Evolutionary conservation across 768 basidiomycete species (phyloP).

Genomic region (Xerocomus brunneocitrinus): DNA sequence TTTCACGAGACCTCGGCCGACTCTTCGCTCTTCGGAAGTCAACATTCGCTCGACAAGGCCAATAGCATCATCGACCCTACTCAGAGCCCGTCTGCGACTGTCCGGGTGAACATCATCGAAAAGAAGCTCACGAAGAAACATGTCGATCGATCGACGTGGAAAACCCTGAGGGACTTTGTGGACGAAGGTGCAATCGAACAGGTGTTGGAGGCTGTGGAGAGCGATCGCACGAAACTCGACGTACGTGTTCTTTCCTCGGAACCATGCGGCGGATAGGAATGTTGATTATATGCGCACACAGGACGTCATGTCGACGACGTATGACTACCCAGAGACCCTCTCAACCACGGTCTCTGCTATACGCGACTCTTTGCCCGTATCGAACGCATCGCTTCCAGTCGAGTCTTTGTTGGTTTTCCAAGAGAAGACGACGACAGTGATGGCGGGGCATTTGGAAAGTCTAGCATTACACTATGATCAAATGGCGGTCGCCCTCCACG

Average conservation of each 20-base stretch:
- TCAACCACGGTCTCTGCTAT: conserved; percentile 52
- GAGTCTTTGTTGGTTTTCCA: conserved; percentile 43
- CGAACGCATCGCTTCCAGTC: conserved; percentile 36
- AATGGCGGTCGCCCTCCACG: conserved; percentile 64
- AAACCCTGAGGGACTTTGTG: conserved; percentile 80
- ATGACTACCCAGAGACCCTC: conserved; percentile 65
- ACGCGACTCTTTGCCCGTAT: conserved; percentile 44
- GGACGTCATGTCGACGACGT: conserved; percentile 60
- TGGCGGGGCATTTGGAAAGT: conserved; percentile 72
- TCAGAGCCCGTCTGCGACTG: conserved; percentile 30
- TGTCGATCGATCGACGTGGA: conserved; percentile 61
- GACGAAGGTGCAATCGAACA: conserved; percentile 81
- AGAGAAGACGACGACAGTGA: conserved; percentile 52
- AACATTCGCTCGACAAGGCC: conserved; percentile 47
- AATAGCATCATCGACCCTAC: conserved; percentile 37
- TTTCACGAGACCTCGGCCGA: conserved; percentile 65
- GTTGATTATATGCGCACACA: conserved; percentile 24
- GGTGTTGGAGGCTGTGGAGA: conserved; percentile 66
- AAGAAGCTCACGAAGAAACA: conserved; percentile 16
- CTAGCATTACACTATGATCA: conserved; percentile 72
- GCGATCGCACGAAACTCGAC: conserved; percentile 61
- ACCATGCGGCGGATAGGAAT: not conserved
- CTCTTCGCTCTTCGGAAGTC: conserved; percentile 78
- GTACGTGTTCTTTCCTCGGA: conserved; percentile 36
- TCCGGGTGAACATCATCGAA: conserved; percentile 21